These are phyloP conservation scores for Erucastrum elatum DNA, from an alignment of 345 rosid species.

Conservation along the genomic window DNA sequence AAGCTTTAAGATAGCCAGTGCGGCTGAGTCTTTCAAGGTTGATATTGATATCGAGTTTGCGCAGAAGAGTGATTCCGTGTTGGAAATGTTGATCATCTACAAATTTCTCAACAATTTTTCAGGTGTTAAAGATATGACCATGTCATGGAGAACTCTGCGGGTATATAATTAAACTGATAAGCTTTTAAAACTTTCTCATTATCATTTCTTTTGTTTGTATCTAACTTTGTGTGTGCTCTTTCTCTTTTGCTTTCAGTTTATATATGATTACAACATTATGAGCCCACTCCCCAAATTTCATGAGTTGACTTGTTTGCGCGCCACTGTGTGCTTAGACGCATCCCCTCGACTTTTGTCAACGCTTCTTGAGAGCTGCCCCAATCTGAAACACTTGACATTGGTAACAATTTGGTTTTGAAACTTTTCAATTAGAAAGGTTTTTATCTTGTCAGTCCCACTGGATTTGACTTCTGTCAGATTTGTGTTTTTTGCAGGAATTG, in stretches of 20 bases:
- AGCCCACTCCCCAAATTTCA: conserved; percentile 14
- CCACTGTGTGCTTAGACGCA: neutral
- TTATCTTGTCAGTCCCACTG: neutral
- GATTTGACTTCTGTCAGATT: neutral
- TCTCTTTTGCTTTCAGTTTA: conserved; percentile 3
- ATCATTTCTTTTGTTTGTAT: too few relatives aligned
- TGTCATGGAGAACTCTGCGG: conserved; percentile 21
- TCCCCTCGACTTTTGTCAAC: neutral
- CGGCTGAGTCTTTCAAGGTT: neutral
- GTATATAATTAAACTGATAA: too few relatives aligned
- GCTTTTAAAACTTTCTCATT: neutral
- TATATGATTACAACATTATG: neutral
- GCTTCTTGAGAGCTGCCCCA: conserved; percentile 2
- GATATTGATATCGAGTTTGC: neutral
- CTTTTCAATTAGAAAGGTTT: neutral
- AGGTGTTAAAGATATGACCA: neutral
- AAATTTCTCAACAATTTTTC: neutral
- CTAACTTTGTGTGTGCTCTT: neutral
- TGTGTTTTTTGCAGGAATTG: conserved; percentile 1
- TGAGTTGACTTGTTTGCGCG: conserved; percentile 3
- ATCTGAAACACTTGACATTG: neutral
- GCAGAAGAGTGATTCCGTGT: too few relatives aligned
- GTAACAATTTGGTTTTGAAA: neutral
- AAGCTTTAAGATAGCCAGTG: neutral
- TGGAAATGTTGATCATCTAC: neutral